Evolutionary conservation across 1,284 basidiomycete species (phyloP).

Genomic region (Ganoderma meredithae): DNA sequence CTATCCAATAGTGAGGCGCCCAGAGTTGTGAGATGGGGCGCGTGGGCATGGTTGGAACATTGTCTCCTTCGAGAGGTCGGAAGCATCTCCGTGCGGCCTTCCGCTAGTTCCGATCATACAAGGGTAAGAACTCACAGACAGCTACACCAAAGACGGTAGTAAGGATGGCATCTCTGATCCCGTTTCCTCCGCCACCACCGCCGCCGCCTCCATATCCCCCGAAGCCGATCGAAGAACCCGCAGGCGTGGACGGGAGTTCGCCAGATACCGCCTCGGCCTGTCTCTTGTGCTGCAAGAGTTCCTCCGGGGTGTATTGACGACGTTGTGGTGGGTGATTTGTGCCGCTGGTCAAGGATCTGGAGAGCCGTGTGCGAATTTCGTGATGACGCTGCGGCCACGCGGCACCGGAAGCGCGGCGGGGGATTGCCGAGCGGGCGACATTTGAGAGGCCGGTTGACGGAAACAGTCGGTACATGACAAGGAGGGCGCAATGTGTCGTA

Average conservation of each 20-base stretch:
- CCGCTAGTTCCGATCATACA: neutral
- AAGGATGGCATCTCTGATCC: constrained; percentile 27
- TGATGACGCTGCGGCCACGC: constrained; percentile 15
- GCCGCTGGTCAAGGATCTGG: neutral
- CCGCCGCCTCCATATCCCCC: constrained; percentile 18
- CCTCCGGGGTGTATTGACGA: constrained; percentile 15
- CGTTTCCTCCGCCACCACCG: constrained; percentile 25
- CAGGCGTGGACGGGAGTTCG: constrained; percentile 31
- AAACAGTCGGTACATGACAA: neutral
- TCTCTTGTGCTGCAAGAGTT: constrained; percentile 17
- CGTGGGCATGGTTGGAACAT: neutral
- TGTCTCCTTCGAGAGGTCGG: neutral
- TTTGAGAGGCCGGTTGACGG: neutral
- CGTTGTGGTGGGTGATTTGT: constrained; percentile 2
- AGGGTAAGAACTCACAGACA: constrained; percentile 21
- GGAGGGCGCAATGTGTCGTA: neutral
- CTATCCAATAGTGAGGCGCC: neutral
- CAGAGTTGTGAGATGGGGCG: neutral
- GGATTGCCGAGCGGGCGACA: neutral
- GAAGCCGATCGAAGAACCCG: constrained; percentile 25
- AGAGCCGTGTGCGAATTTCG: neutral
- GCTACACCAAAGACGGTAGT: constrained; percentile 30
- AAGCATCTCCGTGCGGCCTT: neutral
- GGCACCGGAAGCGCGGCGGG: neutral
- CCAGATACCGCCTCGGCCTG: constrained; percentile 26